Evolutionary conservation across 2,329 filamentous ascomycete genomes (phyloP).

Genomic region (Claviceps humidiphila): DNA sequence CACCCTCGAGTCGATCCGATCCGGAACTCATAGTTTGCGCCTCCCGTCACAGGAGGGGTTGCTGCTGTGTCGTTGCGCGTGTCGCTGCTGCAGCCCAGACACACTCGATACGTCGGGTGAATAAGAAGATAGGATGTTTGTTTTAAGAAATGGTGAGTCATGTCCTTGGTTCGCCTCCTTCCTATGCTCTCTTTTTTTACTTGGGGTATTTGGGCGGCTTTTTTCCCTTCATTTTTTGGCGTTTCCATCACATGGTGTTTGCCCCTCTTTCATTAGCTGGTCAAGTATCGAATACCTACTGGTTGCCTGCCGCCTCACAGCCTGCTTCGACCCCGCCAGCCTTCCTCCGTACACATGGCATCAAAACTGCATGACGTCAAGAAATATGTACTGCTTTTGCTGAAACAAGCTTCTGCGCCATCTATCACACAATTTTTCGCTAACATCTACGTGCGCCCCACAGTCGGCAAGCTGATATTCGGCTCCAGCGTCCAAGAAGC

Average conservation of each 20-base stretch:
- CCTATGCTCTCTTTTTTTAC: not conserved
- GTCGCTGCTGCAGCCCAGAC: not conserved
- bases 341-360: too few relatives aligned
- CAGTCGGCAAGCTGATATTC: conserved; percentile 88
- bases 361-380: too few relatives aligned
- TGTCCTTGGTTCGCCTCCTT: not conserved
- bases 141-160: conserved; percentile 30
- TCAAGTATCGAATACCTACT: too few relatives aligned
- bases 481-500: conserved; percentile 78
- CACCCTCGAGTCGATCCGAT: not conserved
- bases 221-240: not conserved
- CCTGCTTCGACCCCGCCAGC: too few relatives aligned
- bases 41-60: not conserved
- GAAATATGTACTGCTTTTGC: too few relatives aligned
- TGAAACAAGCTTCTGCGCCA: not conserved
- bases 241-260: not conserved
- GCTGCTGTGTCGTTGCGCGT: not conserved
- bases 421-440: not conserved
- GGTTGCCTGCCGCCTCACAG: too few relatives aligned
- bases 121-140: conserved; percentile 22
- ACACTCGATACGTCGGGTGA: not conserved
- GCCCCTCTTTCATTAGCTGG: too few relatives aligned
- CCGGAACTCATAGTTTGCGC: not conserved
- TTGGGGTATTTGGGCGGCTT: not conserved
- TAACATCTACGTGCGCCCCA: not conserved